phyloP scores from a whole-genome alignment of 179 eudicot genomes.

The Actinidia chinensis region DNA sequence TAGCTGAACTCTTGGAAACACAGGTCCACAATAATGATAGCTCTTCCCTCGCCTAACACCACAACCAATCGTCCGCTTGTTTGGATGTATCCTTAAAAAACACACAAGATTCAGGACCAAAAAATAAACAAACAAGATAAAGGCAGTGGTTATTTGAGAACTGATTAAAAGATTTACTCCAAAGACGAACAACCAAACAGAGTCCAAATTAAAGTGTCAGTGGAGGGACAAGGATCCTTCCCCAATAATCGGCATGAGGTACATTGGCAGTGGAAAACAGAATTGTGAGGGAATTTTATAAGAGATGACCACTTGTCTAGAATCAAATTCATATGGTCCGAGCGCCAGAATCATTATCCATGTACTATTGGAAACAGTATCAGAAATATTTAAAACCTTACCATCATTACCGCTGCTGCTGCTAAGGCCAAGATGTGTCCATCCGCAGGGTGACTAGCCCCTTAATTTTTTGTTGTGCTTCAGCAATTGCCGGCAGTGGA shows the following conservation, averaged over 20 bases:
- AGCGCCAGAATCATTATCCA: too few species aligned
- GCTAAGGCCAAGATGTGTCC: too few species aligned
- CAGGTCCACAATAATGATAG: constrained; percentile 27
- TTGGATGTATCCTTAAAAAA: constrained; percentile 21
- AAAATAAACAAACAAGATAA: background rate
- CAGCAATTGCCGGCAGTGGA: background rate
- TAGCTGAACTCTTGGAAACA: background rate
- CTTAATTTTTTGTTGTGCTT: too few species aligned
- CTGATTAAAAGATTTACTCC: background rate
- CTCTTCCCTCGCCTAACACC: constrained; percentile 9
- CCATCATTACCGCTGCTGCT: too few species aligned
- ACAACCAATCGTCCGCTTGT: constrained; percentile 18
- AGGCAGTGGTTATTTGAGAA: background rate
- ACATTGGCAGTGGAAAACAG: constrained; percentile 23
- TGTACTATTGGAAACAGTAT: too few species aligned
- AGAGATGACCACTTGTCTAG: too few species aligned
- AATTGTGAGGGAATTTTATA: constrained; percentile 21
- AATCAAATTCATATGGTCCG: too few species aligned
- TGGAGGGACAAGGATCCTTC: constrained; percentile 13
- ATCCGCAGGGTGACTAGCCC: too few species aligned
- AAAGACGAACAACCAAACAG: constrained; percentile 21
- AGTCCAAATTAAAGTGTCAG: constrained; percentile 20
- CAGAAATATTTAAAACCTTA: too few species aligned
- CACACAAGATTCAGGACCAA: background rate
- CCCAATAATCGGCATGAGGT: background rate